phyloP scores from a whole-genome alignment of 495 filamentous ascomycete genomes.

The Xylaria curta region DNA sequence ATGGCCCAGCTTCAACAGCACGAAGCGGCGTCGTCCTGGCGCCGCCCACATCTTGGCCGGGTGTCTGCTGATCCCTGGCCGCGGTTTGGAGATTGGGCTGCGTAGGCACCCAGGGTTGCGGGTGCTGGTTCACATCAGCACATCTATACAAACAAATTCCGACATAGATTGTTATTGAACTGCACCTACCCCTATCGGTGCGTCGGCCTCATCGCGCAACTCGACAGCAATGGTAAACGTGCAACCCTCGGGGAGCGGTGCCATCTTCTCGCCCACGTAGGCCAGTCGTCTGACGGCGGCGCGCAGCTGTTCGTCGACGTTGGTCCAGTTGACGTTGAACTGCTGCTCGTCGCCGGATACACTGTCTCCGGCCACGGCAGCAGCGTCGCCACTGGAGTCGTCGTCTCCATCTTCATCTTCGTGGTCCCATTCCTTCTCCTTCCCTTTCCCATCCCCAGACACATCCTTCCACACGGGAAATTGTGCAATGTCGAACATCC shows the following conservation, averaged over 20 bases:
- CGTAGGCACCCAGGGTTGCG: constrained; percentile 71
- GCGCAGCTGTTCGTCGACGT: constrained; percentile 56
- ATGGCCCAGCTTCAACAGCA: constrained; percentile 66
- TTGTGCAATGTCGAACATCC: constrained; percentile 78
- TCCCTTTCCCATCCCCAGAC: constrained; percentile 18
- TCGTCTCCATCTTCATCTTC: constrained; percentile 30
- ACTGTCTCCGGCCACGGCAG: constrained; percentile 7
- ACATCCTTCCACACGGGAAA: constrained; percentile 70
- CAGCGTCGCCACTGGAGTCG: constrained; percentile 22
- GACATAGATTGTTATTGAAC: background rate
- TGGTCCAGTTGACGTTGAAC: constrained; percentile 43
- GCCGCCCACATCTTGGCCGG: constrained; percentile 52
- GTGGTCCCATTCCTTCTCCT: constrained; percentile 12
- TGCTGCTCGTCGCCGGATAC: constrained; percentile 4
- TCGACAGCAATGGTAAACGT: constrained; percentile 90
- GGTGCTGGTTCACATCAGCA: constrained; percentile 49
- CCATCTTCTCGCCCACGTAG: constrained; percentile 64
- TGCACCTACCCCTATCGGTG: constrained; percentile 70
- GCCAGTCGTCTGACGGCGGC: constrained; percentile 60
- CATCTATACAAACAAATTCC: background rate
- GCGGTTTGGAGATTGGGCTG: constrained; percentile 55
- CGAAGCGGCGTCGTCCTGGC: constrained; percentile 61
- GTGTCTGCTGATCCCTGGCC: constrained; percentile 41
- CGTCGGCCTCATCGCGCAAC: constrained; percentile 71
- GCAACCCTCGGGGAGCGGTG: constrained; percentile 72